Evolutionary conservation across 2,329 filamentous ascomycete genomes (phyloP), one percentile per base, ranked within the genome.

Genomic region (Orbilia ellipsospora): DNA sequence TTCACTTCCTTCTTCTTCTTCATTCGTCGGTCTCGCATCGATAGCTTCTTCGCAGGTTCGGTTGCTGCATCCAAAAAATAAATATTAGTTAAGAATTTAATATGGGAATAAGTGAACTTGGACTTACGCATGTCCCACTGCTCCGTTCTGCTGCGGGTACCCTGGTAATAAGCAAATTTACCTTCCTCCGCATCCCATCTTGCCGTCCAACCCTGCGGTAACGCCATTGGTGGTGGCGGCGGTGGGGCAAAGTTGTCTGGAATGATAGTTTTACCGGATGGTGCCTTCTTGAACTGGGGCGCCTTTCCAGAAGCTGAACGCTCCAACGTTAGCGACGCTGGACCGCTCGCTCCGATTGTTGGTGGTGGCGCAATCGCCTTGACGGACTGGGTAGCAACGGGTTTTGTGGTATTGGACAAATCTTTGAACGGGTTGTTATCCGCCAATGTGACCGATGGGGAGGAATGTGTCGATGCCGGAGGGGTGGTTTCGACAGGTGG

Each of bases 161-260:
- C 78, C n/a, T 78, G 67, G 15, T 77, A 78, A 56, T 79, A 78
- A 18, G 72, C 69, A 28, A 78, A 79, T 51, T 77, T 78, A 18
- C 63, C 60, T 54, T 77, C 74, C 45, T 67, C 68, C 10, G 76
- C 56, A 40, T 79, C 78, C 57, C 74, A 79, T 45, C 77, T 76
- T 26, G 78, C 77, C 0, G 78, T 78, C 78, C 78, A 79, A 10
- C 78, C 78, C 18, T 78, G 77, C 1, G 78, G 78, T 42, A 79
- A 63, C 12, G 77, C 73, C 69, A 73, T 78, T 16, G 78, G 78
- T 15, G 78, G 77, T 28, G 77, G 78, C 26, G 77, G 78, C 2
- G 78, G 78, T 28, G 72, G 77, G 12, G 74, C 67, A 28, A 77
- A 74, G n/a, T 48, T 57, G 18, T 78, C 70, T 18, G 70, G 70